Conservation (phyloP, 768 basidiomycete species). For the Thelephora ganbajun region DNA sequence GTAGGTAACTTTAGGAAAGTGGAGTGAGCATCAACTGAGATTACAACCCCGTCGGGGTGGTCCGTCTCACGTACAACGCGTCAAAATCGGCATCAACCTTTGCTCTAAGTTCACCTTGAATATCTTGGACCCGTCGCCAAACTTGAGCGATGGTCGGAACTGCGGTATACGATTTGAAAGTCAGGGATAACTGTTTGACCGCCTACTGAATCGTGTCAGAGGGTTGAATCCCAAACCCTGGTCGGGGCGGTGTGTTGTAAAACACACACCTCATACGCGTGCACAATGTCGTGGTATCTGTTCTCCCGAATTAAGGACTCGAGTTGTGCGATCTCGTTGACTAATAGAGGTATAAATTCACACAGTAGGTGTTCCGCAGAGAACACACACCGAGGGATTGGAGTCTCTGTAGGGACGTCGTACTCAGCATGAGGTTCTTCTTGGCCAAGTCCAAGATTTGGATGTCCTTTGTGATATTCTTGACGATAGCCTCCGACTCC, state of each 20-base stretch:
- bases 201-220: conserved; percentile 33
- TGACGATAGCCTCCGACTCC: conserved; percentile 92
- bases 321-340: conserved; percentile 70
- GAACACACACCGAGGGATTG: conserved; percentile 77
- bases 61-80: conserved; percentile 48
- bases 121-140: conserved; percentile 66
- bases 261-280: conserved; percentile 57
- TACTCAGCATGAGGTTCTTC: conserved; percentile 79
- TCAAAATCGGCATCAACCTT: conserved; percentile 88
- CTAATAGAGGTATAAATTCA: conserved; percentile 23
- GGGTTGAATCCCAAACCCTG: neutral
- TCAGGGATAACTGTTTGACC: conserved; percentile 70
- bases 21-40: neutral
- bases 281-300: conserved; percentile 72
- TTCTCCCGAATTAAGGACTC: conserved; percentile 66
- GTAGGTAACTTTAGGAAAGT: conserved; percentile 48
- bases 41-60: neutral
- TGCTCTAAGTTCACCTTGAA: conserved; percentile 69
- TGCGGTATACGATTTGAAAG: conserved; percentile 68
- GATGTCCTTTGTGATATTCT: conserved; percentile 92
- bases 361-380: neutral
- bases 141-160: conserved; percentile 67
- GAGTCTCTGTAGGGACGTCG: conserved; percentile 80
- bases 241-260: neutral
- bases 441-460: conserved; percentile 89